A percentile compares a stretch with the other conserved stretches of the same genome.
phyloP scores from a whole-genome alignment of 371 early-diverging fungal species.

The Mucor piriformis region DNA sequence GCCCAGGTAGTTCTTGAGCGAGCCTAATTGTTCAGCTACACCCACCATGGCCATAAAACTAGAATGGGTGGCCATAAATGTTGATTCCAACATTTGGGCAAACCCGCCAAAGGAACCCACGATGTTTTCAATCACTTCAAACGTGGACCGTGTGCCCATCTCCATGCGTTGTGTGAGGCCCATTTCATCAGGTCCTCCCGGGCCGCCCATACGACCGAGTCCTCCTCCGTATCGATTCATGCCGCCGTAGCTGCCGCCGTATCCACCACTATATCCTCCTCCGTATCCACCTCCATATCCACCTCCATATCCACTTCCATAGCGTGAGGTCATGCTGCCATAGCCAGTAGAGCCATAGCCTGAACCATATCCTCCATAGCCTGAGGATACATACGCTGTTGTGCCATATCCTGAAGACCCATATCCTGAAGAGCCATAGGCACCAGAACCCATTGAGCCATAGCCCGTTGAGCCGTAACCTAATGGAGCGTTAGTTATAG shows the following conservation, averaged over 20 bases:
- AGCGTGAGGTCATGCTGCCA: constrained; percentile 27
- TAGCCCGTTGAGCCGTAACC: not conserved
- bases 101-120: constrained; percentile 97
- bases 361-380: constrained; percentile 12
- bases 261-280: constrained; percentile 50
- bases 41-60: constrained; percentile 98
- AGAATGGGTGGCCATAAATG: constrained; percentile 95
- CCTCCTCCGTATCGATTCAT: constrained; percentile 50
- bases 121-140: constrained; percentile 89
- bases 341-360: constrained; percentile 10
- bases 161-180: constrained; percentile 84
- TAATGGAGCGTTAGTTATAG: not conserved
- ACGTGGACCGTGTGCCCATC: constrained; percentile 86
- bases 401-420: constrained; percentile 3
- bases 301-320: constrained; percentile 36
- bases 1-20: constrained; percentile 80
- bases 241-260: constrained; percentile 53
- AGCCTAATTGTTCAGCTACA: constrained; percentile 95
- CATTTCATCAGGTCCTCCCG: constrained; percentile 58
- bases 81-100: constrained; percentile 96
- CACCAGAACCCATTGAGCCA: not conserved
- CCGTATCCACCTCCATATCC: constrained; percentile 33
- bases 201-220: constrained; percentile 21
- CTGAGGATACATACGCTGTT: constrained; percentile 2
- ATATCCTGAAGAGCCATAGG: constrained; percentile 1